Evolutionary conservation across 2,329 filamentous ascomycete genomes (phyloP).

Genomic region (Dactylellina leptospora): DNA sequence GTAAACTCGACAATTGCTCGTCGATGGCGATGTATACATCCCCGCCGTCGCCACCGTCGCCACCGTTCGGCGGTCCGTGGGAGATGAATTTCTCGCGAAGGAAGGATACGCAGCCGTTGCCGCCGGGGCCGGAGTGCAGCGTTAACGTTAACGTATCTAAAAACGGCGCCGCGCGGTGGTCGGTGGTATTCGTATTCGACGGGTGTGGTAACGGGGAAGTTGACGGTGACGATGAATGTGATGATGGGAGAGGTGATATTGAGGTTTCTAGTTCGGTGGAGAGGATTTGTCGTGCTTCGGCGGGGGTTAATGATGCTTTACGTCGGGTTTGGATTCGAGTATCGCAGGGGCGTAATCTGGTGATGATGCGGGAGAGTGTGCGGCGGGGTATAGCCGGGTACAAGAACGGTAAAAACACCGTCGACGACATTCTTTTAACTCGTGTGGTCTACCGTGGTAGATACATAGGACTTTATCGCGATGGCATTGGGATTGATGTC

Average conservation of each 20-base stretch:
- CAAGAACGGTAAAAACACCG: conserved; percentile 46
- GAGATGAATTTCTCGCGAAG: conserved; percentile 87
- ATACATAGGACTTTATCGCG: neutral
- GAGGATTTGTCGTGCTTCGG: conserved; percentile 34
- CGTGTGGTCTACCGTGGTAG: neutral
- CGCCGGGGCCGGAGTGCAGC: conserved; percentile 80
- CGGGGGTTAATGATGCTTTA: conserved; percentile 36
- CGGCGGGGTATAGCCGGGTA: conserved; percentile 45
- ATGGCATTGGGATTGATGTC: neutral
- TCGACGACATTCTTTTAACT: conserved; percentile 8
- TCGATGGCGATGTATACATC: conserved; percentile 91
- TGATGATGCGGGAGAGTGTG: conserved; percentile 36
- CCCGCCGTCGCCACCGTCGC: conserved; percentile 89
- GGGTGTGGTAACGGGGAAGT: conserved; percentile 64
- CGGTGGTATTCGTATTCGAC: conserved; percentile 63
- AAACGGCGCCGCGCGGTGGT: conserved; percentile 84
- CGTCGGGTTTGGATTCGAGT: neutral
- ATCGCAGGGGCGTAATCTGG: conserved; percentile 11
- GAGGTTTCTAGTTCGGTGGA: conserved; percentile 64
- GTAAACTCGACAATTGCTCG: conserved; percentile 82
- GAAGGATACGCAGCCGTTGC: conserved; percentile 94
- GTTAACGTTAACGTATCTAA: conserved; percentile 83
- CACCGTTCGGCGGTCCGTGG: conserved; percentile 91
- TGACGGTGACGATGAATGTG: conserved; percentile 68
- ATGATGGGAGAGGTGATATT: conserved; percentile 67